phyloP scores from a whole-genome alignment of 192 early-diverging fungal genomes.

The Dimargaris cristalligena region DNA sequence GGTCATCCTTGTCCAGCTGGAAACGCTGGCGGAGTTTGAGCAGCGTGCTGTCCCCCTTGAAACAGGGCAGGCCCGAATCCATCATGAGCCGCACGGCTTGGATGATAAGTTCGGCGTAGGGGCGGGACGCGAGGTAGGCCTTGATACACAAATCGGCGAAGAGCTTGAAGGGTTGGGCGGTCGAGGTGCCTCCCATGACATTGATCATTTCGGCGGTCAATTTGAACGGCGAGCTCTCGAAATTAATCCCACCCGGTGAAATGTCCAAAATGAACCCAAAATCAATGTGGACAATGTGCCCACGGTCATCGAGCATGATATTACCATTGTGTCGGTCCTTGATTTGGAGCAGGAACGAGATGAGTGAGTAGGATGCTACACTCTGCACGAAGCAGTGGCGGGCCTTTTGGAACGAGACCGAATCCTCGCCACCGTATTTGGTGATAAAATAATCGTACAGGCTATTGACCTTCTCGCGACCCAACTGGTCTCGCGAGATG shows the following conservation, averaged over 20 bases:
- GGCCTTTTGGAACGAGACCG: constrained; percentile 77
- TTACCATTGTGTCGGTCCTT: constrained; percentile 99
- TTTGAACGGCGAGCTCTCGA: constrained; percentile 96
- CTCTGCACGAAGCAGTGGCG: constrained; percentile 89
- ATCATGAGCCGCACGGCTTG: constrained; percentile 84
- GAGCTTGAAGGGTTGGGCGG: constrained; percentile 63
- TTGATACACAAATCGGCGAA: constrained; percentile 85
- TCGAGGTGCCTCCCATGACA: constrained; percentile 82
- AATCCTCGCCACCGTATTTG: constrained; percentile 78
- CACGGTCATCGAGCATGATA: constrained; percentile 95
- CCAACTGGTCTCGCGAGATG: constrained; percentile 93
- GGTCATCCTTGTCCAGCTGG: constrained; percentile 76
- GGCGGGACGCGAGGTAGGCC: constrained; percentile 77
- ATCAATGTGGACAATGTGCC: constrained; percentile 96
- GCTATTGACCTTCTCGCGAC: constrained; percentile 94
- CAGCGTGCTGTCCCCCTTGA: constrained; percentile 83
- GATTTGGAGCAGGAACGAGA: constrained; percentile 89
- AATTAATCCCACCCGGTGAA: constrained; percentile 90
- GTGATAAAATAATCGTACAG: constrained; percentile 92
- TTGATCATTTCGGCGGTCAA: constrained; percentile 92
- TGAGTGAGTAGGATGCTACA: constrained; percentile 86
- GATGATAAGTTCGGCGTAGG: constrained; percentile 82
- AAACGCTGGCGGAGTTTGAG: constrained; percentile 70
- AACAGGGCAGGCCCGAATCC: constrained; percentile 92
- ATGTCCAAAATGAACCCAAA: constrained; percentile 99